Conservation (phyloP, 805 yeast genomes). For the Saccharomycopsis sp. region DNA sequence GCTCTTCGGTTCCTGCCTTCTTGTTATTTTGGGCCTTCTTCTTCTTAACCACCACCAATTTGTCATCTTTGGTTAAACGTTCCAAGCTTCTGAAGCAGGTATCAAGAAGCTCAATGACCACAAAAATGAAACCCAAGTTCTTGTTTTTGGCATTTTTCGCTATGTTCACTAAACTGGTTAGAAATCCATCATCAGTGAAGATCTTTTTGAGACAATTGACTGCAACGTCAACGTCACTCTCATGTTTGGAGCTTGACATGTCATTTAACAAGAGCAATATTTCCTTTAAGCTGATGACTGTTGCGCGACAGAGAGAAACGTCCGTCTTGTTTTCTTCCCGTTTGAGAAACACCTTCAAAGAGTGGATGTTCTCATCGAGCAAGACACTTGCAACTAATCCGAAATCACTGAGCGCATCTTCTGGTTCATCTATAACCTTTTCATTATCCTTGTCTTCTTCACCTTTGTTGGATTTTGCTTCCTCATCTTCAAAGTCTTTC, state of each 20-base stretch:
- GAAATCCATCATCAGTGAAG: constrained; percentile 57
- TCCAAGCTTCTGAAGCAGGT: constrained; percentile 31
- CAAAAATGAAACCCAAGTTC: constrained; percentile 11
- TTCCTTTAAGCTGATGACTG: constrained; percentile 58
- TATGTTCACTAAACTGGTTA: constrained; percentile 60
- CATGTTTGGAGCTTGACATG: constrained; percentile 33
- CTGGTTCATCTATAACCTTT: constrained; percentile 21
- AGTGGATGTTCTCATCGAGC: constrained; percentile 41
- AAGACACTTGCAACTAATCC: constrained; percentile 47
- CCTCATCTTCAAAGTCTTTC: neutral
- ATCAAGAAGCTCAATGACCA: constrained; percentile 17
- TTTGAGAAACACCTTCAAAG: constrained; percentile 12
- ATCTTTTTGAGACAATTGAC: constrained; percentile 55
- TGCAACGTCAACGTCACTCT: constrained; percentile 43
- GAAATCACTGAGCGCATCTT: constrained; percentile 29
- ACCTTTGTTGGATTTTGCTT: neutral
- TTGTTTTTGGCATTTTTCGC: constrained; percentile 40
- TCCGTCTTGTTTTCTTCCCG: constrained; percentile 36
- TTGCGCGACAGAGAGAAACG: constrained; percentile 60
- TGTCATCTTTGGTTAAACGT: constrained; percentile 37
- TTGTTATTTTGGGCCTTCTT: constrained; percentile 26
- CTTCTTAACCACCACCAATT: constrained; percentile 23
- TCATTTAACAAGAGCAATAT: constrained; percentile 38
- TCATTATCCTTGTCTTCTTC: constrained; percentile 6
- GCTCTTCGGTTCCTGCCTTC: constrained; percentile 27